A percentile compares a stretch with the other conserved stretches of the same genome.
These are phyloP conservation scores for Colletotrichum lini DNA, from an alignment of 2,329 filamentous ascomycete species.

Conservation along the genomic window DNA sequence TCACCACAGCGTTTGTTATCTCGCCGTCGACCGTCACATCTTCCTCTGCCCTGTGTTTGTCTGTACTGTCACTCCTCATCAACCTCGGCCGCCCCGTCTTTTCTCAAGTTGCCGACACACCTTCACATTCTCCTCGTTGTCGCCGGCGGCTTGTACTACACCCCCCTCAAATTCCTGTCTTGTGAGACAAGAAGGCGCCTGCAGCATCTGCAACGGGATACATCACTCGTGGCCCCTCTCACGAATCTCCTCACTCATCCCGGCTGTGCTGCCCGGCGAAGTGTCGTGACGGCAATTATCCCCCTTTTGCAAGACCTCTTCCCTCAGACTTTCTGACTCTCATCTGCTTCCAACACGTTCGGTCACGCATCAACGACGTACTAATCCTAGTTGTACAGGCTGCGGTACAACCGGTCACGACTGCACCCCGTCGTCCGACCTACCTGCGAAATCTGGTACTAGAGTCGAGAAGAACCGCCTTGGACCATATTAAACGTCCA, in stretches of 20 bases:
- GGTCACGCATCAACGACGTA: slow-evolving; percentile 23
- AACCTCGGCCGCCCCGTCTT: slow-evolving; percentile 25
- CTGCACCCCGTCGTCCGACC: slow-evolving; percentile 31
- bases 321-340: slow-evolving; percentile 2
- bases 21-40: slow-evolving; percentile 6
- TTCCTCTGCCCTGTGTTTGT: slow-evolving; percentile 27
- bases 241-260: slow-evolving; percentile 33
- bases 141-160: slow-evolving; percentile 27
- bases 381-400: slow-evolving; percentile 37
- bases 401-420: slow-evolving; percentile 38
- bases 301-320: background rate
- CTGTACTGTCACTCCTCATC: slow-evolving; percentile 32
- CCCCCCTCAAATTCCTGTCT: slow-evolving; percentile 24
- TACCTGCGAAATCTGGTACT: slow-evolving; percentile 22
- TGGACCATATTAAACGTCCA: slow-evolving; percentile 38
- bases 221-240: slow-evolving; percentile 38
- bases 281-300: slow-evolving; percentile 34
- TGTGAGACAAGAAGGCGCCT: slow-evolving; percentile 37
- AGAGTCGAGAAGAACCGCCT: slow-evolving; percentile 28
- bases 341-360: slow-evolving; percentile 12
- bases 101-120: slow-evolving; percentile 24
- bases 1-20: slow-evolving; percentile 8
- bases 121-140: slow-evolving; percentile 20
- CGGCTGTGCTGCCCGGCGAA: slow-evolving; percentile 33
- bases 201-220: slow-evolving; percentile 40